Base-by-base conservation (phyloP, 345 rosid genomes). In the Hibiscus syriacus region DNA sequence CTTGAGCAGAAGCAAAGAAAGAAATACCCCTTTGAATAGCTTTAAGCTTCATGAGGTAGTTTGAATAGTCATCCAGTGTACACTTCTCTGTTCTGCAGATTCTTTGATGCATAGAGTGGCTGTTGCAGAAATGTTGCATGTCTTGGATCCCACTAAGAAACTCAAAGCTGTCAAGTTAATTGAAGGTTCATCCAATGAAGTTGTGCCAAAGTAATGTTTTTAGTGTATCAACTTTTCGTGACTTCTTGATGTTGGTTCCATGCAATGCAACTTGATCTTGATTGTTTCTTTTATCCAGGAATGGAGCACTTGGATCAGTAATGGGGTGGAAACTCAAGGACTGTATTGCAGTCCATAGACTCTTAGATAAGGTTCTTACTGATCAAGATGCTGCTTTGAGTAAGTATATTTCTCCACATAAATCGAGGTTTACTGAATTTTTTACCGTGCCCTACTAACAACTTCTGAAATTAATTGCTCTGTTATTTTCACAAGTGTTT, bases 241-340 rank as follows among this genome's bases (percentile, higher is more conserved):
- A 20, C 39, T 7, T 2, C 45, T 25, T 43, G 22, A 63, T 63
- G 26, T 43, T 43, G 52, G 6, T 63, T 25, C 53, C 34, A 6
- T 62, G 22, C 6, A n/a, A 2, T 0, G 38, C 67, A 63, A 26
- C 67, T 43, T 25, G 8, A 30, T 45, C 22, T 26, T 63, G n/a
- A 26, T 45, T 26, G 36, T 43, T 43, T 26, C 29, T 57, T 72
- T 43, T 26, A n/a, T 65, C 72, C 55, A 91, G 98, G 77, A 72
- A 77, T 67, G 91, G 87, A 61, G 86, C 89, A 30, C 76, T 79
- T 58, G 96, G 92, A 74, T 74, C 80, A 45, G 80, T 87, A 64
- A 72, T 10, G 67, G 87, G 70, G 67, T 94, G 99, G 97, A 94
- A 86, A 74, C 95, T 91, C 43, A 84, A 80, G 69, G 99, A 94